These are phyloP conservation scores for Colletotrichum phormii DNA, from an alignment of 2,329 filamentous ascomycete genomes.

Conservation along the genomic window DNA sequence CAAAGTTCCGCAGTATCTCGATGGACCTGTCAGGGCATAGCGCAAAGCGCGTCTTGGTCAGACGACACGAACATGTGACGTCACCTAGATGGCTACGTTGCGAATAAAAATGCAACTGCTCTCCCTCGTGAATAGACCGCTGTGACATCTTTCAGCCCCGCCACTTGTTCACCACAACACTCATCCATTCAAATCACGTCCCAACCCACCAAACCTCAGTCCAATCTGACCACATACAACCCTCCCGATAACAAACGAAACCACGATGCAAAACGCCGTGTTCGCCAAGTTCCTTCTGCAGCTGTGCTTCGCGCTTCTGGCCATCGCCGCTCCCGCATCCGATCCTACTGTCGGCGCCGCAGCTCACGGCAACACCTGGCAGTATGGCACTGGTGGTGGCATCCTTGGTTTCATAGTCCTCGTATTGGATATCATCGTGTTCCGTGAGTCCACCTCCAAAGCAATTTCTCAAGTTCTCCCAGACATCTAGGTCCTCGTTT, in stretches of 20 bases:
- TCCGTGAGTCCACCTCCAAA: conserved; percentile 58
- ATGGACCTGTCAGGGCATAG: conserved; percentile 2
- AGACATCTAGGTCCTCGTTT: neutral
- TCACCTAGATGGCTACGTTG: neutral
- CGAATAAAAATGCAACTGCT: neutral
- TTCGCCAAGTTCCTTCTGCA: conserved; percentile 60
- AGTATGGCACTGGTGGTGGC: conserved; percentile 71
- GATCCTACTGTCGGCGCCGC: conserved; percentile 57
- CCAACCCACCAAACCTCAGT: neutral
- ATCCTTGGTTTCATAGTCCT: conserved; percentile 71
- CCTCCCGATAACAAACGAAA: neutral
- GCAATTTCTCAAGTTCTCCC: neutral
- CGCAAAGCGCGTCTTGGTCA: conserved; percentile 2
- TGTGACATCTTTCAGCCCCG: neutral
- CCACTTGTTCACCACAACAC: too few species aligned
- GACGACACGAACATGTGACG: conserved; percentile 2
- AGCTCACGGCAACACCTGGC: conserved; percentile 58
- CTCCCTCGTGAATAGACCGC: neutral
- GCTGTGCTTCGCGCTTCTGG: conserved; percentile 61
- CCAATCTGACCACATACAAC: neutral
- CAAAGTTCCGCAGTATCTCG: neutral
- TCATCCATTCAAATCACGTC: neutral
- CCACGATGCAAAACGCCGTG: conserved; percentile 31
- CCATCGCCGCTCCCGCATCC: conserved; percentile 61
- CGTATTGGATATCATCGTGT: conserved; percentile 72